A percentile compares a stretch with the other conserved stretches of the same genome.
Evolutionary conservation across 768 basidiomycete genomes (phyloP).

Genomic region (Podaxis rugospora): DNA sequence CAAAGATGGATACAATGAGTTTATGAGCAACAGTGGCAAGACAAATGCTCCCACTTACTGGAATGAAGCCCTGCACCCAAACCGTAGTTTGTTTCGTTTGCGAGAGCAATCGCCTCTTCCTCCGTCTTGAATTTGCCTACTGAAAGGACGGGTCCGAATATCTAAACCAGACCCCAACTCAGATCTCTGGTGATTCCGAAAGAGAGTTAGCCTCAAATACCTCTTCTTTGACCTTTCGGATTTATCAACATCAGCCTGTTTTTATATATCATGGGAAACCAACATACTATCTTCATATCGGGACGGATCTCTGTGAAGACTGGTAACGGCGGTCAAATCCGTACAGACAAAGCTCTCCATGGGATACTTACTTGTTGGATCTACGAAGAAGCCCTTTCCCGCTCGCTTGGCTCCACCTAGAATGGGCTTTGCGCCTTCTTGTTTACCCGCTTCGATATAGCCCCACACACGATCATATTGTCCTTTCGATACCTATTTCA

Average conservation of each 20-base stretch:
- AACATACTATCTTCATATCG: conserved; percentile 81
- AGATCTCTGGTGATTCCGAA: conserved; percentile 1
- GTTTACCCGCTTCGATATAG: conserved; percentile 84
- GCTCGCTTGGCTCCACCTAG: conserved; percentile 78
- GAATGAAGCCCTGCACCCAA: conserved; percentile 90
- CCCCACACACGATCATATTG: conserved; percentile 85
- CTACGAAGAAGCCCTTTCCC: conserved; percentile 82
- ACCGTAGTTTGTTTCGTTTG: conserved; percentile 88
- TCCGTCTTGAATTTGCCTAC: conserved; percentile 84
- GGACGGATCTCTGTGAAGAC: conserved; percentile 79
- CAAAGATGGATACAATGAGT: conserved; percentile 11
- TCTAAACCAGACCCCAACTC: conserved; percentile 38
- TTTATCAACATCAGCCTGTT: not conserved
- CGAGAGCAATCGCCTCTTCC: conserved; percentile 77
- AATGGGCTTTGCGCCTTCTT: conserved; percentile 73
- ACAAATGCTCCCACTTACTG: conserved; percentile 40
- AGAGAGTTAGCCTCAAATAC: conserved; percentile 24
- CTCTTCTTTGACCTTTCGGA: conserved; percentile 65
- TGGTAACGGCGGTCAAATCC: conserved; percentile 21
- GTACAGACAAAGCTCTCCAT: not conserved
- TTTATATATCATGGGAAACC: conserved; percentile 3
- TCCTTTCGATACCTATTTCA: conserved; percentile 64
- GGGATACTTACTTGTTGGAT: conserved; percentile 72
- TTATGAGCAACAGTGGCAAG: conserved; percentile 1
- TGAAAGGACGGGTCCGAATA: conserved; percentile 91